phyloP scores from a whole-genome alignment of 129 eudicot genomes.

The sunflower (Helianthus annuus) region DNA sequence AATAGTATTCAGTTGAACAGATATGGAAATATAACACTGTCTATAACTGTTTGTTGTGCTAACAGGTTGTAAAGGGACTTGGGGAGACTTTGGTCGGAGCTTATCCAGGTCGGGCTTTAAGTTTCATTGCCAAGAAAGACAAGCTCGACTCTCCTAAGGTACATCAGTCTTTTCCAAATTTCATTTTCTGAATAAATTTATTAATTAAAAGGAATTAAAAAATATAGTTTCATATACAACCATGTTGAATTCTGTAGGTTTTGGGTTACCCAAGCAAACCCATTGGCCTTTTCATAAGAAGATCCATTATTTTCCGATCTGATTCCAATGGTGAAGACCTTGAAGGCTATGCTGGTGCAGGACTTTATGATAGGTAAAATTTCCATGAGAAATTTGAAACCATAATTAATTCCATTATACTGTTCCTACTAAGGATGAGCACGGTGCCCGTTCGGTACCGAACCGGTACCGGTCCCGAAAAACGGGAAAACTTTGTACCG shows the following conservation, averaged over 20 bases:
- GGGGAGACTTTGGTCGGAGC: slow-evolving; percentile 90
- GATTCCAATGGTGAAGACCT: slow-evolving; percentile 98
- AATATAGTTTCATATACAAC: not conserved
- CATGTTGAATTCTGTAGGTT: slow-evolving; percentile 44
- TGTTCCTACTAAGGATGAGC: not conserved
- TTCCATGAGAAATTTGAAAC: not conserved
- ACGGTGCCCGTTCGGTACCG: too few relatives aligned
- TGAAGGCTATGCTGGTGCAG: slow-evolving; percentile 99
- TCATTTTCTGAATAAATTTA: not conserved
- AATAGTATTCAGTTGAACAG: slow-evolving; percentile 1
- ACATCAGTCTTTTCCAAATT: not conserved
- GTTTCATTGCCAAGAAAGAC: slow-evolving; percentile 77
- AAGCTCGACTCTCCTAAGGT: slow-evolving; percentile 88
- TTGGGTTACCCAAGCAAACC: slow-evolving; percentile 99
- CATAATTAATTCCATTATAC: not conserved
- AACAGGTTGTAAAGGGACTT: slow-evolving; percentile 90
- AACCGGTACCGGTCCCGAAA: too few relatives aligned
- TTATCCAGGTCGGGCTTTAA: slow-evolving; percentile 80
- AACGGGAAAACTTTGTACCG: too few relatives aligned
- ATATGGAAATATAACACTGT: not conserved
- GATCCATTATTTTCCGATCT: slow-evolving; percentile 90
- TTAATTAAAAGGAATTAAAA: not conserved
- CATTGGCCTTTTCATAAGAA: slow-evolving; percentile 79
- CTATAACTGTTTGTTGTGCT: slow-evolving; percentile 12
- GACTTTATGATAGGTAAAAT: slow-evolving; percentile 90